phyloP scores from a whole-genome alignment of 2,329 filamentous ascomycete species.

The Fusarium acutatum region DNA sequence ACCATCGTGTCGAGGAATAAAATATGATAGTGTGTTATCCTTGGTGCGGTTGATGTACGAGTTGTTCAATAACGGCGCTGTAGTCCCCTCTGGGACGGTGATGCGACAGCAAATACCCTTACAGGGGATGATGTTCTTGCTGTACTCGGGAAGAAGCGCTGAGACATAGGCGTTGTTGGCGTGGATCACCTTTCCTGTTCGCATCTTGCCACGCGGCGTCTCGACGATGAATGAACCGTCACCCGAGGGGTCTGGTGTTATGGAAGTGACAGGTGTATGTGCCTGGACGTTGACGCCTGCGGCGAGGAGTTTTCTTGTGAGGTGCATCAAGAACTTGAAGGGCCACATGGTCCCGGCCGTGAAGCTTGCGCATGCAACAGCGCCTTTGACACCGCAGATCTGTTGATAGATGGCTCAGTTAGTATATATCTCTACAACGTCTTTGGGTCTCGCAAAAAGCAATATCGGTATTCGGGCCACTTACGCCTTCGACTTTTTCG shows the following conservation, averaged over 20 bases:
- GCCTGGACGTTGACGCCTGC: background rate
- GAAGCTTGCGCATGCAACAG: background rate
- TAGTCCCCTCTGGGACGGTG: background rate
- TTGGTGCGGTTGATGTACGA: background rate
- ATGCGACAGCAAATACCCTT: slow-evolving; percentile 53
- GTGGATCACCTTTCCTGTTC: slow-evolving; percentile 64
- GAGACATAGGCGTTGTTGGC: slow-evolving; percentile 76
- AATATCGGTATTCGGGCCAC: background rate
- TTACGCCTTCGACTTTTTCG: background rate
- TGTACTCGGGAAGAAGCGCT: slow-evolving; percentile 65
- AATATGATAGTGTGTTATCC: background rate
- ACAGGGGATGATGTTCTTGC: slow-evolving; percentile 68
- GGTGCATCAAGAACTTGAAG: slow-evolving; percentile 44
- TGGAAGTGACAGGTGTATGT: background rate
- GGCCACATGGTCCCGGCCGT: background rate
- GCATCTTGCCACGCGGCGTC: slow-evolving; percentile 54
- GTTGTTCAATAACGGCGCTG: background rate
- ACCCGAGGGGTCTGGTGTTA: background rate
- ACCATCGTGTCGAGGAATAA: background rate
- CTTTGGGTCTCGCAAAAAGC: background rate
- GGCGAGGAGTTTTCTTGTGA: slow-evolving; percentile 38
- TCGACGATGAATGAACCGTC: background rate
- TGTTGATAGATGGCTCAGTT: background rate
- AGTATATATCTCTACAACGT: background rate
- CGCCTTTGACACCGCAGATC: slow-evolving; percentile 1